Evolutionary conservation across 371 early-diverging fungal genomes (phyloP), one percentile per base, ranked within the genome.

Genomic region (Rhizomucor pusillus): DNA sequence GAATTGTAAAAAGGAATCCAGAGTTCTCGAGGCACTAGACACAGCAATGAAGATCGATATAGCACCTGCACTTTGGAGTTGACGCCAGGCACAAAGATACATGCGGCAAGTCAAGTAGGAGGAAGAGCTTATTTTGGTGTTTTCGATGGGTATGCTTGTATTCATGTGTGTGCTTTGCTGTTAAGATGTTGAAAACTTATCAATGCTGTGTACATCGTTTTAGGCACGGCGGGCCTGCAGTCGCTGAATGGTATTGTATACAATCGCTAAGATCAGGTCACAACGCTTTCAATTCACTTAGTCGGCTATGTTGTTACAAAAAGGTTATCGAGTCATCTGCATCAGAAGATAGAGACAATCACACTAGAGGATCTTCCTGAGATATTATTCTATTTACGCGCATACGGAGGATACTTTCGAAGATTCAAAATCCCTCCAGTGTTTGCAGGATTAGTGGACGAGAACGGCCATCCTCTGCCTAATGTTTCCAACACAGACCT

Each of bases 51-150:
- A 48, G 81, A 81, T 40, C 51, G 72, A 9, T 77, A 61, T 43
- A 51, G 63, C 23, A 57, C 66, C 3, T 66, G 67, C 5, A 68
- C 72, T 0, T 50, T 81, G 5, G 71, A 75, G 29, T 24, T 81
- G 9, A 61, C 69, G 13, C 33, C 43, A 5, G 44, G 54, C 0
- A 25, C 50, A 4, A 29, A 43, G 16, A 5, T 68, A 22, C 50
- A 44, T 5, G 47, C 52, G 0, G 65, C 71, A 67, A 60, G 62
- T 37, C 67, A 64, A 25, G 71, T 74, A 19, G 63, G 69, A 0
- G 61, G 66, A 44, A 52, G 71, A 29, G 71, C 66, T 18, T 81
- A 81, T 56, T 62, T 81, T 62, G 81, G 77, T 47, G 57, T 81
- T 5, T 81, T 79, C 62, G 81, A 81, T 48, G 81, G 81, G 81